Base-by-base conservation (phyloP, 2,329 filamentous ascomycete genomes). In the Pseudogymnoascus destructans region DNA sequence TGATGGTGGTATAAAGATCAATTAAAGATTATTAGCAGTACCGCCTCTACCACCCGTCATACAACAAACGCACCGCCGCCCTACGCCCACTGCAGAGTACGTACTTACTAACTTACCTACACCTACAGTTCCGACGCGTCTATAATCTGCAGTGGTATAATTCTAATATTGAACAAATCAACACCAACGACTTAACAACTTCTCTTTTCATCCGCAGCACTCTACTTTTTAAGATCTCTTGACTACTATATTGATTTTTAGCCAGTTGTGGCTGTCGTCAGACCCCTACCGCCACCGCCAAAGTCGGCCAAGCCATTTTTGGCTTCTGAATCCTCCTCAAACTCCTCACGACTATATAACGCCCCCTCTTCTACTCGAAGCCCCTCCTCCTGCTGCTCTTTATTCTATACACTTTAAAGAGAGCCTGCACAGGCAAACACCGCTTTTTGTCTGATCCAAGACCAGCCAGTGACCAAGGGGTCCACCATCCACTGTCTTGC, bases 1-100 rank as follows among this genome's bases (percentile, higher is more conserved):
- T 30, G 49, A 56, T 23, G 27, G 10, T 55, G 35, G 42, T 36
- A 25, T 36, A 25, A 32, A 55, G 36, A 35, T 30, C 35, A 35
- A 55, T 42, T 42, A 42, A 30, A 59, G 54, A 33, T 40, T 36
- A 56, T 40, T 23, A 40, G 42, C 15, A 30, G 23, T 11, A 30
- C 27, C 27, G 27, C 27, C 27, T 30, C n/a, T 30, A 30, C 23
- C 23, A 7, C 42, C 25, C 30, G 46, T 30, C 46, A 52, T 52
- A 30, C 15, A 27, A 49, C 42, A 49, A 49, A 46, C 19, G 40
- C 40, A 46, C 19, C 11, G 11, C 38, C 19, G 19, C 38, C 8
- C 15, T 17, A 36, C 13, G 19, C 8, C 15, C 9, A 36, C 13
- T 35, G 3, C 9, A 8, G 9, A 40, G 13, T 52, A 52, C 46